Base-by-base conservation (phyloP, 441 rosid species). In the Bruguiera hainesii region DNA sequence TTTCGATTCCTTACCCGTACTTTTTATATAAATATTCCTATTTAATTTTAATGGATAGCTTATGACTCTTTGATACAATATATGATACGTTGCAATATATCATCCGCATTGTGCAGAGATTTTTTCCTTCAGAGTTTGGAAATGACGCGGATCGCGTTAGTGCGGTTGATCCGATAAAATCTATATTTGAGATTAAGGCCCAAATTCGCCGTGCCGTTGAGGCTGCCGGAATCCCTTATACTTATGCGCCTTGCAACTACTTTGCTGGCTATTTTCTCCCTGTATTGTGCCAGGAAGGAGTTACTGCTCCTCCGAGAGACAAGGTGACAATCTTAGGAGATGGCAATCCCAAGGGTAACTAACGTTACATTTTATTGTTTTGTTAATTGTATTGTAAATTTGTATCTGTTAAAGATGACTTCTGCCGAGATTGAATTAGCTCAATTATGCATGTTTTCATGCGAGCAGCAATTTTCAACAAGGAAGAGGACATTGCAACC, bases 301-400 rank as follows among this genome's bases (percentile, higher is more conserved):
- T 84, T 31, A 71, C 78, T 53, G 77, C 81, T 70, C 78, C 89
- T 59, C 88, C 93, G 0, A 75, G 83, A n/a, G 84, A 82, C 30
- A 83, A 81, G 50, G 84, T 81, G 60, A 33, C 76, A 42, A 76
- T 89, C 76, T 21, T 25, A 25, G 26, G 26, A 25, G 26, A 25
- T 25, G 96, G 96, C 16, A 82, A 73, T 72, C 71, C 72, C 33
- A 87, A 84, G 82, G 91, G 96, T 87, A 68, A 28, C 11, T 31
- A 20, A 52, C 4, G 11, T n/a, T 52, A 52, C 1, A 23, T 35
- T 35, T 35, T 35, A 7, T 35, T 35, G 39, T 11, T 35, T 35
- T 35, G 39, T 7, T 35, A 35, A 35, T 7, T 35, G 8, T 35
- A 35, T 35, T 11, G 56, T 52, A 6, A 52, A 52, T 11, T 52